Evolutionary conservation across 768 basidiomycete genomes (phyloP).

Genomic region (Cystobasidium onofrii): DNA sequence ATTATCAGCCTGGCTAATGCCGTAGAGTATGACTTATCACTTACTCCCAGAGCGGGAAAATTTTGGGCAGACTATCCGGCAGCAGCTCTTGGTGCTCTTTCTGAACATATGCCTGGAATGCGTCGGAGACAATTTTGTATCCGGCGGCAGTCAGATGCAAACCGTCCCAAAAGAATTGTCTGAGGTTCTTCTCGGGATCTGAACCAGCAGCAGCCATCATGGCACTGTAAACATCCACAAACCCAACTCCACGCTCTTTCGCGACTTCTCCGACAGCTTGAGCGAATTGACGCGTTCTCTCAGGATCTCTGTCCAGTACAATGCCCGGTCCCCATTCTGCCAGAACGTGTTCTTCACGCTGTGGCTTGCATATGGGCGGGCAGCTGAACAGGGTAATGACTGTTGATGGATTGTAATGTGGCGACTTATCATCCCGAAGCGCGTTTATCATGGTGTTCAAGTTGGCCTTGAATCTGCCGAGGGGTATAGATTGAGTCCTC

Average conservation of each 20-base stretch:
- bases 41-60: slow-evolving; percentile 32
- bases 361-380: slow-evolving; percentile 17
- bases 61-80: slow-evolving; percentile 20
- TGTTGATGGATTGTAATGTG: slow-evolving; percentile 13
- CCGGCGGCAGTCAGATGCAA: slow-evolving; percentile 27
- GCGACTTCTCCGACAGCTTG: slow-evolving; percentile 31
- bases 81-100: slow-evolving; percentile 7
- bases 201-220: slow-evolving; percentile 27
- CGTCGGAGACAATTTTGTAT: slow-evolving; percentile 14
- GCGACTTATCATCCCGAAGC: slow-evolving; percentile 11
- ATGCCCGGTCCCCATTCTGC: slow-evolving; percentile 6
- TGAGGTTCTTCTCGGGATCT: slow-evolving; percentile 15
- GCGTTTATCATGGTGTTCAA: slow-evolving; percentile 7
- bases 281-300: slow-evolving; percentile 31
- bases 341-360: slow-evolving; percentile 27
- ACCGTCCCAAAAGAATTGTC: slow-evolving; percentile 27
- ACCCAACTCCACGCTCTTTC: background rate
- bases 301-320: slow-evolving; percentile 23
- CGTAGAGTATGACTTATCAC: background rate
- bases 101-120: background rate
- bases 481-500: slow-evolving; percentile 24
- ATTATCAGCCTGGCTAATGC: background rate
- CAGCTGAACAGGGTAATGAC: slow-evolving; percentile 17
- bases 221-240: slow-evolving; percentile 12
- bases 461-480: slow-evolving; percentile 28